Conservation (phyloP, 164 flowering plant genomes). For the Kingdonia uniflora region DNA sequence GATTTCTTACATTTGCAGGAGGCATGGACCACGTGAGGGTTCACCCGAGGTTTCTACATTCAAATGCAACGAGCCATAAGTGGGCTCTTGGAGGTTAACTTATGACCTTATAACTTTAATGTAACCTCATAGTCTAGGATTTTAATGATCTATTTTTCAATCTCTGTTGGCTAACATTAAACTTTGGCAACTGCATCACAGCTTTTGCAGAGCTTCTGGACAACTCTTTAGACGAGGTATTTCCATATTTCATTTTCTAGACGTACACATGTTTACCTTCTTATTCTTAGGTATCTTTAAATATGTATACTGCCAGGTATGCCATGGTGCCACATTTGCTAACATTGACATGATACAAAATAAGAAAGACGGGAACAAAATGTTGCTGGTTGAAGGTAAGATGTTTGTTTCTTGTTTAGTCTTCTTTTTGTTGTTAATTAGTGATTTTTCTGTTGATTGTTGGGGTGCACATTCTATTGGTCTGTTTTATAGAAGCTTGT, state of each 20-base stretch:
- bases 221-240: constrained; percentile 95
- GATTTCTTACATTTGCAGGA: constrained; percentile 25
- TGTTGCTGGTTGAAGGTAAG: constrained; percentile 85
- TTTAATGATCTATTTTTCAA: too few relatives aligned
- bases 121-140: too few relatives aligned
- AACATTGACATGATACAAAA: constrained; percentile 55
- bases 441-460: too few relatives aligned
- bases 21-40: constrained; percentile 96
- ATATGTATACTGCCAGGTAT: constrained; percentile 24
- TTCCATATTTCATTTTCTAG: not conserved
- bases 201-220: constrained; percentile 98
- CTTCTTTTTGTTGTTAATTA: too few relatives aligned
- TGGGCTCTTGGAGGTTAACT: constrained; percentile 97
- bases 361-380: constrained; percentile 53
- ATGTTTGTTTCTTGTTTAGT: not conserved
- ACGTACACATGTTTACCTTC: too few relatives aligned
- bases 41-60: constrained; percentile 92
- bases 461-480: too few relatives aligned
- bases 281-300: not conserved
- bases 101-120: too few relatives aligned
- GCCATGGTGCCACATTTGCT: constrained; percentile 75
- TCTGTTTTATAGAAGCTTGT: too few relatives aligned
- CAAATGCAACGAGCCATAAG: constrained; percentile 98
- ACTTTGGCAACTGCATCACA: constrained; percentile 36
- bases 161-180: too few relatives aligned